These are phyloP conservation scores for Cotoneaster glaucophyllus DNA, from an alignment of 306 rosid species.

Conservation along the genomic window DNA sequence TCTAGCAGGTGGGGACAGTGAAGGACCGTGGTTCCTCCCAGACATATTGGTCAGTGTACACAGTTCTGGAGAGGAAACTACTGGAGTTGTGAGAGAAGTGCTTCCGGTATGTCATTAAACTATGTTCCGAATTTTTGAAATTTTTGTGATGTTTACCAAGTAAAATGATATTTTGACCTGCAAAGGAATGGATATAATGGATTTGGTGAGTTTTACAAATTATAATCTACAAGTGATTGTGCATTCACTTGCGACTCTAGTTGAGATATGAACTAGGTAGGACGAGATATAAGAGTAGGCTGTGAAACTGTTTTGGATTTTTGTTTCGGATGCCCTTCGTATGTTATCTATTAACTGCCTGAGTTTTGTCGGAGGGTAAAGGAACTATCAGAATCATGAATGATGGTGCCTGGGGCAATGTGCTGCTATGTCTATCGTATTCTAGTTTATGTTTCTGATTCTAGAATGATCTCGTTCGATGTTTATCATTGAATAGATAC, in stretches of 20 bases:
- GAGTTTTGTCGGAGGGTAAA: neutral
- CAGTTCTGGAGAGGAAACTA: constrained; percentile 65
- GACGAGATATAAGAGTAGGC: neutral
- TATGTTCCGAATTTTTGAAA: neutral
- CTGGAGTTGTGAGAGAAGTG: constrained; percentile 76
- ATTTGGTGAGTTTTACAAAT: neutral
- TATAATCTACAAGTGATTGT: neutral
- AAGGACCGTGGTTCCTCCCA: constrained; percentile 85
- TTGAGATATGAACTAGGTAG: neutral
- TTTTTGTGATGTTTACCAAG: neutral
- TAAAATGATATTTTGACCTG: neutral
- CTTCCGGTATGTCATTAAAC: constrained; percentile 59
- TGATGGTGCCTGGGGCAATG: neutral
- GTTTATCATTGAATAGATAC: neutral
- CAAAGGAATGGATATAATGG: neutral
- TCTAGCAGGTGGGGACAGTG: constrained; percentile 73
- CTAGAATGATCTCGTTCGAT: neutral
- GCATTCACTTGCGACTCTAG: neutral
- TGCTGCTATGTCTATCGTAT: neutral
- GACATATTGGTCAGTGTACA: constrained; percentile 86
- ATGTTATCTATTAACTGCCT: neutral
- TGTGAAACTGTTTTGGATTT: neutral
- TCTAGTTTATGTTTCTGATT: neutral
- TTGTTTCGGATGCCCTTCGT: neutral
- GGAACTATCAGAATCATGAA: neutral